These are phyloP conservation scores for Aspergillus alliaceus DNA, from an alignment of 2,329 filamentous ascomycete species.

Conservation along the genomic window DNA sequence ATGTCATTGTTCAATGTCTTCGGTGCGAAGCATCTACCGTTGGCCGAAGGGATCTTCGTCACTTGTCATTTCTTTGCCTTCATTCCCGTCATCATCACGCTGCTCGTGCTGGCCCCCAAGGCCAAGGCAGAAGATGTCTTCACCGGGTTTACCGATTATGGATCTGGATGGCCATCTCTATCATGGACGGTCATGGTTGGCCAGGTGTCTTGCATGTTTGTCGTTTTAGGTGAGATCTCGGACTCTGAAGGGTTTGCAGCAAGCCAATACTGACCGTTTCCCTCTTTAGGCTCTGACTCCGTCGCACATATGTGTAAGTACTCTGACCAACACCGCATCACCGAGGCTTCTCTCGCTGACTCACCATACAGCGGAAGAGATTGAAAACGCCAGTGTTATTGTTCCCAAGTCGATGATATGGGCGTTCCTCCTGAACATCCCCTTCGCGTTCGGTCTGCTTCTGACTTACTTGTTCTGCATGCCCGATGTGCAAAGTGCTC, in stretches of 20 bases:
- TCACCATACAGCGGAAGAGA: conserved; percentile 1
- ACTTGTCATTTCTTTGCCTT: neutral
- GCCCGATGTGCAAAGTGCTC: conserved; percentile 31
- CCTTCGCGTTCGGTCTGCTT: conserved; percentile 28
- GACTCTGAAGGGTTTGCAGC: too few species aligned
- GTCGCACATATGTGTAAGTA: conserved; percentile 4
- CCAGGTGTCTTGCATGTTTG: conserved; percentile 1
- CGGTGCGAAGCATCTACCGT: neutral
- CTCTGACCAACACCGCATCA: neutral
- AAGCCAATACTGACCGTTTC: neutral
- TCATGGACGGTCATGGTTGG: conserved; percentile 1
- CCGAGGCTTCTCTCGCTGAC: neutral
- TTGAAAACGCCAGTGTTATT: conserved; percentile 5
- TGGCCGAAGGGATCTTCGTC: neutral
- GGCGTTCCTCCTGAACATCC: conserved; percentile 1
- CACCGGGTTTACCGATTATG: neutral
- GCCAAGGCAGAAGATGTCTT: neutral
- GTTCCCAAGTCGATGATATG: conserved; percentile 8
- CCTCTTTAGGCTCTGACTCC: neutral
- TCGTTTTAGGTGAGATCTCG: neutral
- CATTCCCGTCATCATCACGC: neutral
- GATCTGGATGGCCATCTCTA: neutral
- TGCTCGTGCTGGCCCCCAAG: neutral
- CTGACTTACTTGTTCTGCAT: conserved; percentile 44
- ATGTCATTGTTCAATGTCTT: neutral